Evolutionary conservation across 169 alveolate genomes (phyloP).

Genomic region (Babesia ovis): DNA sequence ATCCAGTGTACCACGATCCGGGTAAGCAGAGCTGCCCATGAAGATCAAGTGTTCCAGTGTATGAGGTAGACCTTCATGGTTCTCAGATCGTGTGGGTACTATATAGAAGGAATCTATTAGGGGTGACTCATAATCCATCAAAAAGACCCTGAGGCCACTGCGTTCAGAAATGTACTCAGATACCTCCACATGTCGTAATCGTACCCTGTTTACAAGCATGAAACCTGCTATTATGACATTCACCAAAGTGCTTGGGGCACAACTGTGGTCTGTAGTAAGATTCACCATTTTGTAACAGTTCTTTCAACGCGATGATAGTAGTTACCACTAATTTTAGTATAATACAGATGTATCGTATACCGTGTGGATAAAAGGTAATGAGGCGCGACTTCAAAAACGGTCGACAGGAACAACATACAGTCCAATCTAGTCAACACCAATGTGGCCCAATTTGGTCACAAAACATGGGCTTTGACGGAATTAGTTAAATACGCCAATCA

Average conservation of each 20-base stretch:
- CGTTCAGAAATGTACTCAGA: slow-evolving; percentile 41
- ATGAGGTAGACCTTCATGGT: slow-evolving; percentile 87
- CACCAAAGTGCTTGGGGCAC: background rate
- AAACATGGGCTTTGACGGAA: too few relatives aligned
- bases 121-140: slow-evolving; percentile 64
- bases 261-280: too few relatives aligned
- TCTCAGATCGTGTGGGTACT: slow-evolving; percentile 80
- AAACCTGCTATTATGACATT: slow-evolving; percentile 14
- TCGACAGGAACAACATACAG: too few relatives aligned
- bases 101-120: slow-evolving; percentile 68
- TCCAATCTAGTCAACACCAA: too few relatives aligned
- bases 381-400: too few relatives aligned
- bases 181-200: slow-evolving; percentile 46
- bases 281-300: too few relatives aligned
- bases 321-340: too few relatives aligned
- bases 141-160: slow-evolving; percentile 50
- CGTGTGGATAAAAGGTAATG: too few relatives aligned
- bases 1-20: slow-evolving; percentile 82
- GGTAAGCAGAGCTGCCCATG: slow-evolving; percentile 82
- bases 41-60: slow-evolving; percentile 85
- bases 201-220: slow-evolving; percentile 17
- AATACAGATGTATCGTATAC: too few relatives aligned
- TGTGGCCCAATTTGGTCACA: too few relatives aligned
- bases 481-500: too few relatives aligned
- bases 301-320: too few relatives aligned